Evolutionary conservation across 1,139 yeast genomes (phyloP), one percentile per base, ranked within the genome.

Genomic region (Yamadazyma mexicana): DNA sequence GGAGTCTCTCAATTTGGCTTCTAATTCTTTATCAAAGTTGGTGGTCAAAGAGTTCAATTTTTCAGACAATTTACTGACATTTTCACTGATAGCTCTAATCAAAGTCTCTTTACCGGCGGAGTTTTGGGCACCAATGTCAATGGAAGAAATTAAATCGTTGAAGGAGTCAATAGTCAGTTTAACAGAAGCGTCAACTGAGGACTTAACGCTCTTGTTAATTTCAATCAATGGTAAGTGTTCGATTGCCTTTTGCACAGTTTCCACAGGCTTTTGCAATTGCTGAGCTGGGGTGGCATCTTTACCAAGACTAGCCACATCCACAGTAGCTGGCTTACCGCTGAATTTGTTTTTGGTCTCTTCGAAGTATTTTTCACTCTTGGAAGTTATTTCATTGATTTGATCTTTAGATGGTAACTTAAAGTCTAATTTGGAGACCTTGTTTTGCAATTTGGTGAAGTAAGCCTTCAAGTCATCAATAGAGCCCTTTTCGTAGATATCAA

Each of bases 91-190:
- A 38, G 48, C 45, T 43, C 56, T 61, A 34, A 70, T 55, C 40
- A 71, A 57, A 9, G 54, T 46, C 23, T 62, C 62, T 17, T 59
- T 49, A 9, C 58, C 48, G 50, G 69, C 59, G 32, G 56, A 55
- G 22, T 67, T 53, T 10, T 28, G 31, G 38, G 59, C 43, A 16
- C 61, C 56, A 17, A 64, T 62, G 50, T 80, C 81, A 43, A 81
- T 71, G 31, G 76, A 63, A 32, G 59, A 62, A 42, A 81, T 75
- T 51, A 79, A 68, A 36, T 63, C 64, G 59, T 82, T 81, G 58
- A 82, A 67, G 4, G 79, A 64, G 20, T 64, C 68, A 34, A 74
- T 69, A 33, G 81, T 75, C 33, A 55, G 60, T 38, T 66, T 63
- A 35, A 83, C 75, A 6, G 74, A 53, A 11, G 76, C 70, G 49